Percentiles rank a stretch among this genome's conserved stretches.
These are phyloP conservation scores for Termitomyces sp. DNA, from an alignment of 768 basidiomycete genomes.

Conservation along the genomic window DNA sequence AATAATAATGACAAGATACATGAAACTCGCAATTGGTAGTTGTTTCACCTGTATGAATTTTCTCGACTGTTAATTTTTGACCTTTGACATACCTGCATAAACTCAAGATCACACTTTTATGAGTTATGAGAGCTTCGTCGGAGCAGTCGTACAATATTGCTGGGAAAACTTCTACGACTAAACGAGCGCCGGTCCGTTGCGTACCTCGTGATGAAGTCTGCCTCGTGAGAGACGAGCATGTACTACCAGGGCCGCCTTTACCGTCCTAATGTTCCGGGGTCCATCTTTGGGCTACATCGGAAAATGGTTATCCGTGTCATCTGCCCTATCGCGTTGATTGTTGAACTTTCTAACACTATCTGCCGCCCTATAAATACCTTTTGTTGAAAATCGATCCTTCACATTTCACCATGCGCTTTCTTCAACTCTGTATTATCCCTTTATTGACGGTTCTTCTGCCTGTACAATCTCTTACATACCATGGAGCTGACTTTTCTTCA, in stretches of 20 bases:
- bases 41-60: background rate
- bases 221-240: conserved; percentile 4
- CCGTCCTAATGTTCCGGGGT: conserved; percentile 1
- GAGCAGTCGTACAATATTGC: background rate
- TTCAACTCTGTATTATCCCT: conserved; percentile 13
- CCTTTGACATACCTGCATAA: background rate
- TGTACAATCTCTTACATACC: conserved; percentile 36
- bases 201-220: conserved; percentile 7
- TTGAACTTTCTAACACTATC: background rate
- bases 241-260: conserved; percentile 3
- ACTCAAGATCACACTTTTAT: background rate
- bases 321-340: background rate
- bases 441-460: conserved; percentile 16
- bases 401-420: conserved; percentile 17
- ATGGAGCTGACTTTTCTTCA: conserved; percentile 53
- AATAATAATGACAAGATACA: background rate
- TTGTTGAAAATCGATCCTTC: background rate
- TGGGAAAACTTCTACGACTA: background rate
- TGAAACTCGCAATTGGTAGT: background rate
- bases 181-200: conserved; percentile 3
- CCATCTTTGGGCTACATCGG: background rate
- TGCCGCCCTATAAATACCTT: background rate
- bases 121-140: background rate
- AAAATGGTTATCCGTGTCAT: conserved; percentile 1
- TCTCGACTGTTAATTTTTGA: background rate